A percentile compares a stretch with the other conserved stretches of the same genome.
These are phyloP conservation scores for Geranium incanum DNA, from an alignment of 441 rosid genomes.

Conservation along the genomic window DNA sequence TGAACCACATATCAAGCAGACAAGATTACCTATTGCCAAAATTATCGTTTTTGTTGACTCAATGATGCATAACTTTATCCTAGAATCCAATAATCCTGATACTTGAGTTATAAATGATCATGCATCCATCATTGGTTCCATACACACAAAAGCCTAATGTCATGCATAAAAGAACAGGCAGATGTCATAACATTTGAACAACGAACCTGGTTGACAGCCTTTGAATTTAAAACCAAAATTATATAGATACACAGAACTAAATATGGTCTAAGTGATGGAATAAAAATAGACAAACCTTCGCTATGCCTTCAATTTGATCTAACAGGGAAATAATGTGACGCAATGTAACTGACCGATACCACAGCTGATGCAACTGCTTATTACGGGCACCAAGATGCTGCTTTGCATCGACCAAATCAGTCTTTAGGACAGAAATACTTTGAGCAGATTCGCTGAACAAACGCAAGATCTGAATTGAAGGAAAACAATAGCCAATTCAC, in stretches of 20 bases:
- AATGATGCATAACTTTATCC: background rate
- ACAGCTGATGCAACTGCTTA: slow-evolving; percentile 94
- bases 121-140: background rate
- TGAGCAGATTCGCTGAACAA: slow-evolving; percentile 90
- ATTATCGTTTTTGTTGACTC: slow-evolving; percentile 9
- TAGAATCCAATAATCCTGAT: background rate
- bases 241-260: background rate
- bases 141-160: background rate
- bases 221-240: background rate
- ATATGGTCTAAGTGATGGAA: slow-evolving; percentile 8
- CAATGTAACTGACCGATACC: slow-evolving; percentile 98
- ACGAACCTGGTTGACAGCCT: background rate
- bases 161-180: background rate
- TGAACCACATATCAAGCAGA: slow-evolving; percentile 32
- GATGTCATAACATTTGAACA: background rate
- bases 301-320: slow-evolving; percentile 96
- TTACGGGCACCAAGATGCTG: slow-evolving; percentile 71
- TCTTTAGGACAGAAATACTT: slow-evolving; percentile 57
- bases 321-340: slow-evolving; percentile 86
- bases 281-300: slow-evolving; percentile 57
- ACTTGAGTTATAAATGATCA: background rate
- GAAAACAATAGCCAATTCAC: slow-evolving; percentile 4
- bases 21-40: slow-evolving; percentile 16
- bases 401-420: slow-evolving; percentile 89
- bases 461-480: slow-evolving; percentile 70